phyloP scores from a whole-genome alignment of 1,284 basidiomycete species.

The Naganishia cerealis region DNA sequence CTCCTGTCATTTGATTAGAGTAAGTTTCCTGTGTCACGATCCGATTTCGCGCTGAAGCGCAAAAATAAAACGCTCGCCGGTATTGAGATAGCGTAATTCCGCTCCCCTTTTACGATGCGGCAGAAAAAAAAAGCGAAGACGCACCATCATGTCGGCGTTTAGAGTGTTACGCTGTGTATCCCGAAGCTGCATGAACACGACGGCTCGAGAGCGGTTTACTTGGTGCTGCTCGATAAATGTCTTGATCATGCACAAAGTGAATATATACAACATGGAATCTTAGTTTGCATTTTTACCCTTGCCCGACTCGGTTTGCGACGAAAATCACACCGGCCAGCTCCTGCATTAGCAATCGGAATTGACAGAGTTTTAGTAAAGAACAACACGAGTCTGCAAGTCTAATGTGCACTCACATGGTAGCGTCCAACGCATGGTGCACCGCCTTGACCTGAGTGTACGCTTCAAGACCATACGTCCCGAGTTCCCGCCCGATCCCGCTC shows the following conservation, averaged over 20 bases:
- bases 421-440: constrained; percentile 29
- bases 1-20: too few relatives aligned
- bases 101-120: too few relatives aligned
- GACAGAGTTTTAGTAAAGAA: background rate
- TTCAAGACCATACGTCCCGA: constrained; percentile 82
- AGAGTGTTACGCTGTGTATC: too few relatives aligned
- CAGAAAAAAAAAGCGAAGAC: too few relatives aligned
- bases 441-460: constrained; percentile 77
- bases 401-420: constrained; percentile 19
- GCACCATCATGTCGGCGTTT: too few relatives aligned
- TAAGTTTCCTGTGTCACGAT: too few relatives aligned
- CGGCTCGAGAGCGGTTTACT: too few relatives aligned
- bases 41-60: too few relatives aligned
- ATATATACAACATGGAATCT: background rate
- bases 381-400: background rate
- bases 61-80: too few relatives aligned
- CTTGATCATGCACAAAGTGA: background rate
- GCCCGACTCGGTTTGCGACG: background rate
- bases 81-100: too few relatives aligned
- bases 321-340: constrained; percentile 19
- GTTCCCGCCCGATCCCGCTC: constrained; percentile 74
- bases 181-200: too few relatives aligned
- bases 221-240: background rate
- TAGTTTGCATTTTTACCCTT: background rate
- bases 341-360: background rate